These are phyloP conservation scores for Paecilomyces fulvus DNA, from an alignment of 2,329 filamentous ascomycete genomes.

Conservation along the genomic window DNA sequence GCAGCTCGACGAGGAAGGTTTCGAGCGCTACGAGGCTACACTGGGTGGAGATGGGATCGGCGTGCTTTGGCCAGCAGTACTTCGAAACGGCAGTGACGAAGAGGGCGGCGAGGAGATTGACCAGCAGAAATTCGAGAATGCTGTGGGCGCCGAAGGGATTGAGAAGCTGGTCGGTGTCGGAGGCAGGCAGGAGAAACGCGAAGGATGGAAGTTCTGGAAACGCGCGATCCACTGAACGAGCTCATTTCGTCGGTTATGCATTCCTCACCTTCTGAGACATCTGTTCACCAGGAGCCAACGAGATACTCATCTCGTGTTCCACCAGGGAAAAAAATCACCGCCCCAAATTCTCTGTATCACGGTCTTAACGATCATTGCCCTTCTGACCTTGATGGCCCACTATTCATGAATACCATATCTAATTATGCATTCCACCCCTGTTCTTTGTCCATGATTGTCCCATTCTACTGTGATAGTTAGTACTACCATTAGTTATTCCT, in stretches of 20 bases:
- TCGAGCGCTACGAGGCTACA: conserved; percentile 77
- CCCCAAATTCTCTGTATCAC: background rate
- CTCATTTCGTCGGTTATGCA: too few relatives aligned
- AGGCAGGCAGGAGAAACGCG: conserved; percentile 53
- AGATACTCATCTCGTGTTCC: background rate
- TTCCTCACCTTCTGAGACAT: background rate
- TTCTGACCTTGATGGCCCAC: background rate
- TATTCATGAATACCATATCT: background rate
- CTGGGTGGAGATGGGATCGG: conserved; percentile 90
- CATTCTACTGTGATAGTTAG: background rate
- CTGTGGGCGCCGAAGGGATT: conserved; percentile 74
- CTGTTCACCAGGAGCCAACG: background rate
- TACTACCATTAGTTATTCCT: background rate
- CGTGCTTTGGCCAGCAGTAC: conserved; percentile 83
- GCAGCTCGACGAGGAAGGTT: conserved; percentile 62
- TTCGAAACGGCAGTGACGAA: conserved; percentile 75
- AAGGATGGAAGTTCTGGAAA: conserved; percentile 84
- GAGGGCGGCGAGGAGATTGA: conserved; percentile 89
- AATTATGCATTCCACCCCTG: background rate
- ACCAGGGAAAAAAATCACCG: background rate
- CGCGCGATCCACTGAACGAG: conserved; percentile 13
- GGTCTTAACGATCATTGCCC: background rate
- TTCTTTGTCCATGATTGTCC: background rate
- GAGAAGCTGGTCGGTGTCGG: conserved; percentile 80
- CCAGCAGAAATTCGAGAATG: conserved; percentile 76